Conservation (phyloP, 129 eudicot genomes). For the Tagetes erecta region DNA sequence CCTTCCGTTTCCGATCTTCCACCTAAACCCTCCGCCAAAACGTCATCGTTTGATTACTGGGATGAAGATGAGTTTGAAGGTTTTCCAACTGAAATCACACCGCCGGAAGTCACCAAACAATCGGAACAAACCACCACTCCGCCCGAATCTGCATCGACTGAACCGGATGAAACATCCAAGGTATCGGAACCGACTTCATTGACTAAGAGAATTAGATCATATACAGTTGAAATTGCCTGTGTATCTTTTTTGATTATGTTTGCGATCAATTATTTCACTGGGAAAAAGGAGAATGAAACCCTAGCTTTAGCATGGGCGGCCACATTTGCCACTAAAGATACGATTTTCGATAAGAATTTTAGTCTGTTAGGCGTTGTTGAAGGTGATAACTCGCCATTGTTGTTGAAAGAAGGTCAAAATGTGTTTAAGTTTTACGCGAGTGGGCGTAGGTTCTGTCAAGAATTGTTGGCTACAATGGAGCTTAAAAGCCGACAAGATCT, state of each 20-base stretch:
- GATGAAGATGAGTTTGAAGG: constrained; percentile 99
- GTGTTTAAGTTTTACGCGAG: constrained; percentile 87
- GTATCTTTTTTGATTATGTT: constrained; percentile 59
- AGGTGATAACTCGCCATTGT: constrained; percentile 75
- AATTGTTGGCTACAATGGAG: constrained; percentile 86
- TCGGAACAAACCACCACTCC: constrained; percentile 40
- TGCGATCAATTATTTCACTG: constrained; percentile 63
- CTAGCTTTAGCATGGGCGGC: constrained; percentile 89
- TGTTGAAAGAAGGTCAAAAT: constrained; percentile 86
- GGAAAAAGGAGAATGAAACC: constrained; percentile 77
- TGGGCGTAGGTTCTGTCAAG: constrained; percentile 88
- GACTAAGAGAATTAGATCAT: constrained; percentile 35
- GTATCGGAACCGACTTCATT: constrained; percentile 23
- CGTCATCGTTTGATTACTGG: constrained; percentile 74
- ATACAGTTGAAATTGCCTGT: constrained; percentile 57
- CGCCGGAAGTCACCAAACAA: constrained; percentile 24
- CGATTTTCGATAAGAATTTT: constrained; percentile 87
- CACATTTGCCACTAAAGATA: constrained; percentile 62
- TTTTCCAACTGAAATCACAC: constrained; percentile 39
- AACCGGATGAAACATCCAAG: constrained; percentile 12
- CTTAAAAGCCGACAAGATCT: constrained; percentile 86
- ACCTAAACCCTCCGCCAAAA: constrained; percentile 28
- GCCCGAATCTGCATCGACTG: constrained; percentile 23
- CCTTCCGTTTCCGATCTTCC: constrained; percentile 27
- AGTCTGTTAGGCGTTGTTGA: constrained; percentile 85